Conservation (phyloP, 768 basidiomycete genomes). For the Suillus sp. region DNA sequence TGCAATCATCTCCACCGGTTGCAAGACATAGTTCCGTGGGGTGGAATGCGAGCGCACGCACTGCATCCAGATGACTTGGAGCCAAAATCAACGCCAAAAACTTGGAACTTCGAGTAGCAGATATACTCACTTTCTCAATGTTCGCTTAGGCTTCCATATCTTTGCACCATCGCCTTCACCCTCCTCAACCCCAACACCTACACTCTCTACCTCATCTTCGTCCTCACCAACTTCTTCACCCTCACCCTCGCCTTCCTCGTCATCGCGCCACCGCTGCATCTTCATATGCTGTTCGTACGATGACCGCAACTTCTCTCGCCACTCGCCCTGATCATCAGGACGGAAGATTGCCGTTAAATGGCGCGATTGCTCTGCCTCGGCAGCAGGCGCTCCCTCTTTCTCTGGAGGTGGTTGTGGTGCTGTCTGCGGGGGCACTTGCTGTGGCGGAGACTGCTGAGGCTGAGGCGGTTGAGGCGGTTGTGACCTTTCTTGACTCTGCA, state of each 20-base stretch:
- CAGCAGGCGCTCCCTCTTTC: constrained; percentile 10
- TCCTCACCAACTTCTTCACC: constrained; percentile 71
- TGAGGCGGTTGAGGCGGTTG: constrained; percentile 36
- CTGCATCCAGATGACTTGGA: constrained; percentile 87
- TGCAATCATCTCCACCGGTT: constrained; percentile 94
- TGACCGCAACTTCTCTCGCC: constrained; percentile 76
- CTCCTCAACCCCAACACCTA: constrained; percentile 55
- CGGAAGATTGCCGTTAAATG: constrained; percentile 78
- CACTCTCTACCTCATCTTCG: constrained; percentile 60
- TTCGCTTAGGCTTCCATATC: constrained; percentile 85
- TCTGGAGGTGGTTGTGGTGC: constrained; percentile 16
- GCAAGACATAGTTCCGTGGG: constrained; percentile 83
- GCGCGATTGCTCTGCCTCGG: constrained; percentile 25
- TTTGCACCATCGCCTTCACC: constrained; percentile 71
- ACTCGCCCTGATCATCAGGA: constrained; percentile 83
- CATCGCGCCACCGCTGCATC: constrained; percentile 42
- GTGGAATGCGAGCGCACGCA: constrained; percentile 89
- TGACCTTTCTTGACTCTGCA: constrained; percentile 30
- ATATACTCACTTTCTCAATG: constrained; percentile 79
- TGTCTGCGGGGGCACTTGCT: constrained; percentile 18
- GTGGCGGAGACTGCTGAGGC: constrained; percentile 42
- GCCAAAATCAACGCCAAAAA: constrained; percentile 12
- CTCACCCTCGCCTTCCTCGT: constrained; percentile 58
- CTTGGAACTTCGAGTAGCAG: constrained; percentile 10
- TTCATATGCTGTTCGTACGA: constrained; percentile 51